Evolutionary conservation across 2,329 filamentous ascomycete genomes (phyloP).

Genomic region (Aspergillus awamori): DNA sequence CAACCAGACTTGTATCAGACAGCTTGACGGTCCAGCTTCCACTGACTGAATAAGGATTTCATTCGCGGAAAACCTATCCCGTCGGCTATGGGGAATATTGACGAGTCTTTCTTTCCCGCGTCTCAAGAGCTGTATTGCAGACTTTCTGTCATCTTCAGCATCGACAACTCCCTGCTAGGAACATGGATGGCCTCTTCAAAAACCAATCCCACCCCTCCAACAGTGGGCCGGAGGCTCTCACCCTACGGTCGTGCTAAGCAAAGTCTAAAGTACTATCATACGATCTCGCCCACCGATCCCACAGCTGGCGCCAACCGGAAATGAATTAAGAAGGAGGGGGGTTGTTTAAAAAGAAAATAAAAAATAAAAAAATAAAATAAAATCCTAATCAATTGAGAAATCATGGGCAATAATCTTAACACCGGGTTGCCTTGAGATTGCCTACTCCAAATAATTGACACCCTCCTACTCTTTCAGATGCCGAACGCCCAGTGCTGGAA

Average conservation of each 20-base stretch:
- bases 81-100: no score
- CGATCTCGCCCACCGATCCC: conserved; percentile 7
- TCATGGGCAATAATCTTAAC: neutral
- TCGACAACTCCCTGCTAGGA: neutral
- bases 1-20: neutral
- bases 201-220: neutral
- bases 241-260: conserved; percentile 3
- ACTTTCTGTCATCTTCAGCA: neutral
- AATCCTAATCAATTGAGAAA: neutral
- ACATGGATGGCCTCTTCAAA: no score
- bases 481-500: conserved; percentile 2
- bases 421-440: neutral
- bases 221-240: neutral
- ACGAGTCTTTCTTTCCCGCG: no score
- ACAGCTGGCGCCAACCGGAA: neutral
- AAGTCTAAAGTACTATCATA: conserved; percentile 9
- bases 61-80: no score
- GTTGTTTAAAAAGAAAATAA: no score
- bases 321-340: neutral
- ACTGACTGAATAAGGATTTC: neutral
- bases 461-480: neutral
- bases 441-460: neutral
- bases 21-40: neutral
- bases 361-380: neutral
- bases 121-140: neutral